Conservation (phyloP, 1,284 basidiomycete genomes). For the Rhizoctonia solani region DNA sequence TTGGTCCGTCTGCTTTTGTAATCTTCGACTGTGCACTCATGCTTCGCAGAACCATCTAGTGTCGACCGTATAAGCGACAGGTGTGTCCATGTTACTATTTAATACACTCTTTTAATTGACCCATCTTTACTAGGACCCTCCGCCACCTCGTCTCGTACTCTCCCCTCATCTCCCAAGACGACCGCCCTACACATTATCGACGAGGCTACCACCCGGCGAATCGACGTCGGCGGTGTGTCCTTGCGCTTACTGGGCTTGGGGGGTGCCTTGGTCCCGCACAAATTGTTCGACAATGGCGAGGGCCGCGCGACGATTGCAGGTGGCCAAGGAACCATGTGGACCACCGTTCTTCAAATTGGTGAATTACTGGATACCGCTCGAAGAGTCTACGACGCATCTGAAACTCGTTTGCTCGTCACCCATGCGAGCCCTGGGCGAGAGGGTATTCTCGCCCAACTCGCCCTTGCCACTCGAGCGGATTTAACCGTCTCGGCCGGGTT, state of each 20-base stretch:
- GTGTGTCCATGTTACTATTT: slow-evolving; percentile 43
- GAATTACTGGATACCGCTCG: slow-evolving; percentile 98
- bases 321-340: slow-evolving; percentile 99
- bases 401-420: slow-evolving; percentile 91
- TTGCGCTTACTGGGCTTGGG: slow-evolving; percentile 93
- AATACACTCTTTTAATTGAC: not conserved
- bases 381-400: slow-evolving; percentile 87
- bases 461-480: slow-evolving; percentile 90
- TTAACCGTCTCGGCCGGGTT: slow-evolving; percentile 92
- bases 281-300: slow-evolving; percentile 96
- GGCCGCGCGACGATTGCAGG: slow-evolving; percentile 95
- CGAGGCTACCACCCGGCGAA: slow-evolving; percentile 87
- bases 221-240: slow-evolving; percentile 93
- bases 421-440: slow-evolving; percentile 93
- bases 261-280: slow-evolving; percentile 94
- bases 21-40: slow-evolving; percentile 35
- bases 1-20: slow-evolving; percentile 58
- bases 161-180: slow-evolving; percentile 84
- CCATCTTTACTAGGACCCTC: slow-evolving; percentile 59
- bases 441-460: slow-evolving; percentile 89
- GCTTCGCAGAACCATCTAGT: slow-evolving; percentile 67
- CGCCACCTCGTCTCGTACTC: slow-evolving; percentile 97
- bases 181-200: slow-evolving; percentile 86
- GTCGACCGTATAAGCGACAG: slow-evolving; percentile 91
- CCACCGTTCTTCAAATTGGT: slow-evolving; percentile 95